Percentiles rank a stretch among this genome's conserved stretches.
These are phyloP conservation scores for Vigna reflexopilosa DNA, from an alignment of 306 rosid species.

Conservation along the genomic window DNA sequence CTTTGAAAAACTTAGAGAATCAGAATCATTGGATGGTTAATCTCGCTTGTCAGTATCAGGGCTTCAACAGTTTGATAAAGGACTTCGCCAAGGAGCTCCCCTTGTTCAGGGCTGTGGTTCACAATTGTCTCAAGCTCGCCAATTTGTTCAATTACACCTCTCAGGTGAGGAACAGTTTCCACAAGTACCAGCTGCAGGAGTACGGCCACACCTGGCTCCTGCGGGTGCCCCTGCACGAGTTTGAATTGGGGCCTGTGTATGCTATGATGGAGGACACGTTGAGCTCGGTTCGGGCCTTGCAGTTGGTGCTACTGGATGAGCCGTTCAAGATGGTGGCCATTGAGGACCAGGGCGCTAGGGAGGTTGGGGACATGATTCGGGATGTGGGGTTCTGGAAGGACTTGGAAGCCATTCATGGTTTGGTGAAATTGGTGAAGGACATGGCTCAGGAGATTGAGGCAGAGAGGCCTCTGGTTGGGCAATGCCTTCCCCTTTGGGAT, in stretches of 20 bases:
- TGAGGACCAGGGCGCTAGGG: conserved; percentile 71
- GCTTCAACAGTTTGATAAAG: conserved; percentile 69
- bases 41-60: conserved; percentile 89
- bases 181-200: conserved; percentile 79
- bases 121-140: conserved; percentile 75
- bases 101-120: conserved; percentile 61
- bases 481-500: conserved; percentile 92
- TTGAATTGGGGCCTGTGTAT: conserved; percentile 53
- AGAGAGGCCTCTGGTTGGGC: conserved; percentile 85
- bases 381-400: conserved; percentile 82
- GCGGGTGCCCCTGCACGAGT: conserved; percentile 58
- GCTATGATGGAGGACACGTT: conserved; percentile 68
- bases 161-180: conserved; percentile 66
- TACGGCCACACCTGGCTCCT: conserved; percentile 68
- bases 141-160: conserved; percentile 76
- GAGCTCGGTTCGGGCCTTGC: conserved; percentile 66
- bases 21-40: conserved; percentile 96
- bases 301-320: conserved; percentile 64
- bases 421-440: conserved; percentile 75
- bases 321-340: conserved; percentile 61
- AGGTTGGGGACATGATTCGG: conserved; percentile 68
- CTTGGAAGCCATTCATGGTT: conserved; percentile 63
- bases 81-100: conserved; percentile 77
- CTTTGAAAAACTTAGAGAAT: conserved; percentile 79
- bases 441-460: conserved; percentile 78